phyloP scores from a whole-genome alignment of 73 alveolate species.

The Tetrahymena malaccensis region DNA sequence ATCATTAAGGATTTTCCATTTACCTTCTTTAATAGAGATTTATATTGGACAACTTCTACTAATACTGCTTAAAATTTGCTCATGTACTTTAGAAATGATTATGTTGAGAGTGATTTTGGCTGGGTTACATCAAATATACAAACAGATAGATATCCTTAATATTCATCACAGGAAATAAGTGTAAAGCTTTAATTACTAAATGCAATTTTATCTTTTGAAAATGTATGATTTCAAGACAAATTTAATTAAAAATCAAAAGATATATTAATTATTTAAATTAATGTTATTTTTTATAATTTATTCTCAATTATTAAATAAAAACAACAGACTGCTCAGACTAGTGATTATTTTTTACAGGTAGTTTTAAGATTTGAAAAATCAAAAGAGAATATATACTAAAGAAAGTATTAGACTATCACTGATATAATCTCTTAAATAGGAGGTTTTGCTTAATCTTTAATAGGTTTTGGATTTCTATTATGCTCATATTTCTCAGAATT shows the following conservation, averaged over 20 bases:
- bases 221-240: too few relatives aligned
- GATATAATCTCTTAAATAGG: neutral
- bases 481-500: neutral
- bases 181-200: neutral
- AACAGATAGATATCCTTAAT: neutral
- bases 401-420: neutral
- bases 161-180: neutral
- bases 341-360: neutral
- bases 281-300: neutral
- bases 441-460: neutral
- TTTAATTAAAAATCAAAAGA: too few relatives aligned
- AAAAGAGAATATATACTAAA: neutral
- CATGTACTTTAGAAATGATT: neutral
- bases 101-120: neutral
- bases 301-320: neutral
- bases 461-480: neutral
- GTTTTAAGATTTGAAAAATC: neutral
- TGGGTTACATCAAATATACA: neutral
- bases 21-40: neutral
- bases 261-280: neutral
- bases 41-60: neutral
- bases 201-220: too few relatives aligned
- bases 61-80: neutral
- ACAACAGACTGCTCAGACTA: neutral
- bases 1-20: neutral